phyloP scores from a whole-genome alignment of 2,329 filamentous ascomycete genomes.

The Fusarium abutilonis region DNA sequence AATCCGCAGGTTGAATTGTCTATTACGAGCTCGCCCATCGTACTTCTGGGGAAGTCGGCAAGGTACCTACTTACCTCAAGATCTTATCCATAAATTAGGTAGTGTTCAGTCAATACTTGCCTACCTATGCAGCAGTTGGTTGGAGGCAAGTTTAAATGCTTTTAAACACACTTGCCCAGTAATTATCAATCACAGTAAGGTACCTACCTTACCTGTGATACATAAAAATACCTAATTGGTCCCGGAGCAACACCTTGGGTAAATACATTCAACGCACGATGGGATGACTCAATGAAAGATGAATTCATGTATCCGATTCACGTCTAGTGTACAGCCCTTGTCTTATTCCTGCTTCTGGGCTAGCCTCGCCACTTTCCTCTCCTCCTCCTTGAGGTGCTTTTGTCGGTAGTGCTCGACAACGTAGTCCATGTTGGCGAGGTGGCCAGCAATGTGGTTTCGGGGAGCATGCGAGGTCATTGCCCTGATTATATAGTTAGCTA shows the following conservation, averaged over 20 bases:
- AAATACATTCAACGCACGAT: neutral
- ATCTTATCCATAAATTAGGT: too few relatives aligned
- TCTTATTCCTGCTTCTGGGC: constrained; percentile 51
- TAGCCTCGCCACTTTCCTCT: constrained; percentile 63
- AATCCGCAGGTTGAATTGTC: neutral
- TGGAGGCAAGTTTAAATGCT: neutral
- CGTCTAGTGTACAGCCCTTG: constrained; percentile 45
- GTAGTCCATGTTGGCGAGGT: constrained; percentile 63
- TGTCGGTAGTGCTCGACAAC: constrained; percentile 67
- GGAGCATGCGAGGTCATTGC: constrained; percentile 59
- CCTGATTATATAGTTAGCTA: constrained; percentile 51
- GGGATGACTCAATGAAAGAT: constrained; percentile 32
- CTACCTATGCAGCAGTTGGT: too few relatives aligned
- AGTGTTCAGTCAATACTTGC: too few relatives aligned
- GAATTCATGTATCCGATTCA: constrained; percentile 42
- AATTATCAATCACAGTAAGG: neutral
- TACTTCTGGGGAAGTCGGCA: neutral
- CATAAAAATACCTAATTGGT: neutral
- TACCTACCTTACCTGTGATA: too few relatives aligned
- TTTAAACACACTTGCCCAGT: neutral
- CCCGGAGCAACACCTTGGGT: neutral
- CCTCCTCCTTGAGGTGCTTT: constrained; percentile 64
- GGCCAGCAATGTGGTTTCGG: constrained; percentile 65
- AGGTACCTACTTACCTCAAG: neutral
- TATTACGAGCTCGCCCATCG: neutral